phyloP scores from a whole-genome alignment of 169 alveolate species.

The Perkinsus chesapeaki region DNA sequence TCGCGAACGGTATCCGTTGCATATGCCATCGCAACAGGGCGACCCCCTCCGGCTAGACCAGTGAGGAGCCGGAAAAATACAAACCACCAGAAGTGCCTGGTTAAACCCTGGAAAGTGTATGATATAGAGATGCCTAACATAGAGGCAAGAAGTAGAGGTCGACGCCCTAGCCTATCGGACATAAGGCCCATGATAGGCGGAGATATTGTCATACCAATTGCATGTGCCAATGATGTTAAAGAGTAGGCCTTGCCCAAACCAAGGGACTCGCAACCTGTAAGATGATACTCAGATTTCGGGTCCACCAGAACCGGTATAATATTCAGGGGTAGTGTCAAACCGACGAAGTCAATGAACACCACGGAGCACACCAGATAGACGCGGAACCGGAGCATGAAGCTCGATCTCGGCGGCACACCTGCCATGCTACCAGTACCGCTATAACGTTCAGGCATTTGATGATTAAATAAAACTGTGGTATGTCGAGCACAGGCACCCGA shows the following conservation, averaged over 20 bases:
- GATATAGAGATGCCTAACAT: neutral
- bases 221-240: neutral
- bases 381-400: neutral
- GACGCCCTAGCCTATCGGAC: neutral
- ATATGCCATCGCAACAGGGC: neutral
- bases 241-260: neutral
- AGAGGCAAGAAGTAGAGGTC: neutral
- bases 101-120: neutral
- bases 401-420: neutral
- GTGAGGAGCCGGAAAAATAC: neutral
- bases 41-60: neutral
- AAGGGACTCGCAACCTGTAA: neutral
- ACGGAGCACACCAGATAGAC: neutral
- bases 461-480: no score
- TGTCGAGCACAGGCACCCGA: no score
- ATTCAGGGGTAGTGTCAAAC: neutral
- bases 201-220: neutral
- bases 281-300: neutral
- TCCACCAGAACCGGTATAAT: neutral
- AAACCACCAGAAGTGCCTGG: neutral
- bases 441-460: no score
- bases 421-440: no score
- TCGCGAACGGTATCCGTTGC: neutral
- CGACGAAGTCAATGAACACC: neutral
- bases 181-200: neutral